These are phyloP conservation scores for Epithele typhae DNA, from an alignment of 768 basidiomycete species.

Conservation along the genomic window DNA sequence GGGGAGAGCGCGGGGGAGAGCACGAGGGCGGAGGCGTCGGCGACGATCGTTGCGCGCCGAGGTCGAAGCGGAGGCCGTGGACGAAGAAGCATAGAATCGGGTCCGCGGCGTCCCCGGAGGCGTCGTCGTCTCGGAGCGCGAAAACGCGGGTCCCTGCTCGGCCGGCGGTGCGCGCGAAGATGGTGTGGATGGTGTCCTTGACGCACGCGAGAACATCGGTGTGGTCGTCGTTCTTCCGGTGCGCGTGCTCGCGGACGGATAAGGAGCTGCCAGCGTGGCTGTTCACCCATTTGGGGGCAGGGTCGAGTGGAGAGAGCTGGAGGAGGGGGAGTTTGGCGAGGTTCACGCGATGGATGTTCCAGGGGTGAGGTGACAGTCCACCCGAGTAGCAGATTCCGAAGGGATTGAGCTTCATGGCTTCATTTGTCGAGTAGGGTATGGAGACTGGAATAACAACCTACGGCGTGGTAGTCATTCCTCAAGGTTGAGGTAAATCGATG, in stretches of 20 bases:
- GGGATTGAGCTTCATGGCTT: conserved; percentile 18
- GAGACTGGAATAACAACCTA: conserved; percentile 24
- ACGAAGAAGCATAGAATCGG: conserved; percentile 48
- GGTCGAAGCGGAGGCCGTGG: conserved; percentile 45
- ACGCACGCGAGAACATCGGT: too few relatives aligned
- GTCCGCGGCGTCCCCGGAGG: too few relatives aligned
- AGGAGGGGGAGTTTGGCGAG: conserved; percentile 32
- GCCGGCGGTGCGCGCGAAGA: too few relatives aligned
- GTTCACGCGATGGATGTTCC: conserved; percentile 39
- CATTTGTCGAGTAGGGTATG: conserved; percentile 14
- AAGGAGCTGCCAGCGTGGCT: too few relatives aligned
- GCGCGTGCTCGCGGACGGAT: too few relatives aligned
- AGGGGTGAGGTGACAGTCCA: conserved; percentile 7
- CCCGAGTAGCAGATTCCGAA: conserved; percentile 27
- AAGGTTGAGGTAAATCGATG: not conserved
- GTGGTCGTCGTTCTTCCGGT: too few relatives aligned
- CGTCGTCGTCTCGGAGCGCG: conserved; percentile 15
- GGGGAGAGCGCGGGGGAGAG: conserved; percentile 21
- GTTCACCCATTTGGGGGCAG: too few relatives aligned
- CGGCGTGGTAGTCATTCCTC: conserved; percentile 20
- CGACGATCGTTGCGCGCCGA: conserved; percentile 46
- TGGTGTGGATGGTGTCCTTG: too few relatives aligned
- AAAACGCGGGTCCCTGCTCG: too few relatives aligned
- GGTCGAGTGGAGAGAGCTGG: too few relatives aligned
- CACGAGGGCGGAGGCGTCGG: conserved; percentile 45